Evolutionary conservation across 164 flowering plant species (phyloP).

Genomic region (Macadamia integrifolia): DNA sequence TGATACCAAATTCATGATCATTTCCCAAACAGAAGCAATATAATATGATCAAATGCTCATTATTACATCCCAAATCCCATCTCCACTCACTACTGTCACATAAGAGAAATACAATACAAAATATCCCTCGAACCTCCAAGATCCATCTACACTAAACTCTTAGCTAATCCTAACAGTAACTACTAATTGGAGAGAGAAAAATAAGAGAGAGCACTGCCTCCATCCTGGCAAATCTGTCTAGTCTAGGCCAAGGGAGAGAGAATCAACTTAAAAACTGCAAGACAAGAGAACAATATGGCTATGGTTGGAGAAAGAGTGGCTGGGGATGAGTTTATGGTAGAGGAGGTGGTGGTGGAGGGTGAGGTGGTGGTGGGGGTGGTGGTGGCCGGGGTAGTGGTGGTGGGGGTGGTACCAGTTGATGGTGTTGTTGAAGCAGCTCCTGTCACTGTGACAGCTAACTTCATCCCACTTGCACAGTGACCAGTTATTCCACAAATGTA

Average conservation of each 20-base stretch:
- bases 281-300: constrained; percentile 7
- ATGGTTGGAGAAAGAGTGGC: constrained; percentile 12
- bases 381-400: not conserved
- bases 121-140: no score
- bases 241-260: not conserved
- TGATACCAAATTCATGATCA: no score
- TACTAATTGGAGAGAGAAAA: not conserved
- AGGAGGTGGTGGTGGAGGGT: constrained; percentile 7
- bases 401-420: not conserved
- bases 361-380: not conserved
- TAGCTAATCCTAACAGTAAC: no score
- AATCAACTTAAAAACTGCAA: constrained; percentile 9
- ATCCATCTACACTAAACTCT: no score
- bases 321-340: constrained; percentile 10
- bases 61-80: no score
- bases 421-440: constrained; percentile 9
- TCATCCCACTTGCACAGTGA: constrained; percentile 51
- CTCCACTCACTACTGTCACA: no score
- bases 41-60: no score
- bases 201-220: constrained; percentile 6
- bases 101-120: no score
- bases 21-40: no score
- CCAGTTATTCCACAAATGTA: constrained; percentile 40
- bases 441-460: constrained; percentile 35
- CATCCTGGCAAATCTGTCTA: not conserved